Evolutionary conservation across 1,284 basidiomycete genomes (phyloP).

Genomic region (Blastosporella zonata): DNA sequence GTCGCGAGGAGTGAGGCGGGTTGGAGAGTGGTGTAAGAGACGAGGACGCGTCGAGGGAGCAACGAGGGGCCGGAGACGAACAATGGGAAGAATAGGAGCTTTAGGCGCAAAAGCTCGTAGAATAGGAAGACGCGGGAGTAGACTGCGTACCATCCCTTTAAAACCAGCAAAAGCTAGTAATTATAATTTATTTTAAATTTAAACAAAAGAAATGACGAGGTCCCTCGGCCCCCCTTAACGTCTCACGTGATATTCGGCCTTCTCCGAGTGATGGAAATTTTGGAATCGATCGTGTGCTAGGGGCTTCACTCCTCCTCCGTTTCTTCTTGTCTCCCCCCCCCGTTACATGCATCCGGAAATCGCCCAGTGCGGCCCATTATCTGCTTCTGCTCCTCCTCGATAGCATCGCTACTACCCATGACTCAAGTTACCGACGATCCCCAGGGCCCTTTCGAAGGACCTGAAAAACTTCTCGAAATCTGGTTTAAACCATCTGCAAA

Average conservation of each 20-base stretch:
- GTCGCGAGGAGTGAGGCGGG: conserved; percentile 37
- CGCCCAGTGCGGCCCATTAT: conserved; percentile 37
- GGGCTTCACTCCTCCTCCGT: conserved; percentile 6
- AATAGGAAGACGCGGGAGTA: conserved; percentile 30
- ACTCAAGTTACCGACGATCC: conserved; percentile 35
- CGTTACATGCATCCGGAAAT: conserved; percentile 58
- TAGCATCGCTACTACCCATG: conserved; percentile 46
- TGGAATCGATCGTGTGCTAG: conserved; percentile 7
- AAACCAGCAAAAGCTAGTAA: not conserved
- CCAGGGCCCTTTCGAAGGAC: conserved; percentile 73
- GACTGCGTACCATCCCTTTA: conserved; percentile 24
- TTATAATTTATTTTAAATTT: not conserved
- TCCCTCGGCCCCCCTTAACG: conserved; percentile 7
- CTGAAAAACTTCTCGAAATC: conserved; percentile 97
- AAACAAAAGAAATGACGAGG: conserved; percentile 1
- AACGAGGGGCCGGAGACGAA: conserved; percentile 25
- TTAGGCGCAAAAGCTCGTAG: conserved; percentile 35
- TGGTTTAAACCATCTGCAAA: conserved; percentile 89
- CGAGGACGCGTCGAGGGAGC: conserved; percentile 33
- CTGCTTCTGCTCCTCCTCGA: conserved; percentile 46
- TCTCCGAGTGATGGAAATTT: conserved; percentile 14
- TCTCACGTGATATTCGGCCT: conserved; percentile 11
- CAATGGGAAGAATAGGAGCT: conserved; percentile 46
- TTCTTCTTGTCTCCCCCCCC: conserved; percentile 23
- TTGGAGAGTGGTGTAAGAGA: conserved; percentile 47